Evolutionary conservation across 306 rosid genomes (phyloP).

Genomic region (Acmispon strigosus): DNA sequence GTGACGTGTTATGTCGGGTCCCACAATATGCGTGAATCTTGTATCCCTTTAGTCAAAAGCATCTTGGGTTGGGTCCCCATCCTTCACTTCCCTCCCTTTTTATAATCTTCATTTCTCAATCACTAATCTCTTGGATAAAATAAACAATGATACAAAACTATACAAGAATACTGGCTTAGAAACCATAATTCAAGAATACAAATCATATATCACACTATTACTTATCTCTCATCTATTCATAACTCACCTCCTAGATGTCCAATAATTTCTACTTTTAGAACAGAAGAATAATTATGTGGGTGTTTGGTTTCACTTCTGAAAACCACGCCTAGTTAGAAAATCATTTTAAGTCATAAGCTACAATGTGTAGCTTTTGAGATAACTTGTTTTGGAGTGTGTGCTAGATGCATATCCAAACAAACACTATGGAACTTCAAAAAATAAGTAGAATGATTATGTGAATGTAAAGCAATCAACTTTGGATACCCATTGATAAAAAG

Average conservation of each 20-base stretch:
- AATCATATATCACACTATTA: too few species aligned
- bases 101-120: slow-evolving; percentile 35
- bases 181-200: slow-evolving; percentile 26
- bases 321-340: too few species aligned
- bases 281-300: slow-evolving; percentile 33
- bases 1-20: too few species aligned
- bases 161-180: neutral
- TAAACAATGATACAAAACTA: neutral
- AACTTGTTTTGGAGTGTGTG: too few species aligned
- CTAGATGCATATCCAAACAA: too few species aligned
- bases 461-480: slow-evolving; percentile 63
- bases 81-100: slow-evolving; percentile 12
- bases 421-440: neutral
- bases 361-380: too few species aligned
- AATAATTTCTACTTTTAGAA: too few species aligned
- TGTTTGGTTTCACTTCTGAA: too few species aligned
- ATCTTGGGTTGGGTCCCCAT: slow-evolving; percentile 53
- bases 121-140: slow-evolving; percentile 17
- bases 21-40: too few species aligned
- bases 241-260: too few species aligned
- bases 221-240: too few species aligned
- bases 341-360: too few species aligned
- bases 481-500: slow-evolving; percentile 37
- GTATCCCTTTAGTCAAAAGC: slow-evolving; percentile 66
- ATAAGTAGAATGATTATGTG: slow-evolving; percentile 31